Evolutionary conservation across 176 grass and related monocot genomes (phyloP).

Genomic region (Cocos nucifera): DNA sequence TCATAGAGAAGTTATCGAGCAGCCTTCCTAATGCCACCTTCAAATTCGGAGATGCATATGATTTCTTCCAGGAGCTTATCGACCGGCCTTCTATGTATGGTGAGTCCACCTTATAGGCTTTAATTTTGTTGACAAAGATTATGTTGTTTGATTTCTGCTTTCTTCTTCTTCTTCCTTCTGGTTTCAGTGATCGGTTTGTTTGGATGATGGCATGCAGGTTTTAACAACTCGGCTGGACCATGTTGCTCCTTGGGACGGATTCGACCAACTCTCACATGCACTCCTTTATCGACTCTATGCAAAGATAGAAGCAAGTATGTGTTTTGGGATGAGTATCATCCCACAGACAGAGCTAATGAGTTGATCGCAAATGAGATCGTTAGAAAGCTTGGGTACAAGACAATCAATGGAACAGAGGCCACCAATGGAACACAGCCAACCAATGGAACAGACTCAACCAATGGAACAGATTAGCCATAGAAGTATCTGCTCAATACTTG

Average conservation of each 20-base stretch:
- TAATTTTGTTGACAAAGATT: too few relatives aligned
- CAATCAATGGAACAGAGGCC: neutral
- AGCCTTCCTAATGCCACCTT: slow-evolving; percentile 56
- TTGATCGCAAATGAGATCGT: slow-evolving; percentile 76
- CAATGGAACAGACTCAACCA: too few relatives aligned
- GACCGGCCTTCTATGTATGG: slow-evolving; percentile 44
- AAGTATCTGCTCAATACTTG: too few relatives aligned
- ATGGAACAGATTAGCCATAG: too few relatives aligned
- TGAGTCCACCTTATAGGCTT: neutral
- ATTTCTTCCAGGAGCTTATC: slow-evolving; percentile 86
- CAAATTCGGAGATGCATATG: slow-evolving; percentile 66
- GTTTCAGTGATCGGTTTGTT: neutral
- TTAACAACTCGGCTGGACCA: slow-evolving; percentile 70
- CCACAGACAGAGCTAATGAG: slow-evolving; percentile 82
- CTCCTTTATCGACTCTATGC: slow-evolving; percentile 76
- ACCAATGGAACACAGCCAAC: neutral
- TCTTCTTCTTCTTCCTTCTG: neutral
- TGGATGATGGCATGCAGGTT: slow-evolving; percentile 22
- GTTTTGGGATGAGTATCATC: slow-evolving; percentile 99
- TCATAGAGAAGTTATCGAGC: slow-evolving; percentile 28
- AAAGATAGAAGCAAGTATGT: slow-evolving; percentile 76
- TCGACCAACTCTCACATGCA: slow-evolving; percentile 75
- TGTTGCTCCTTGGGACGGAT: slow-evolving; percentile 74
- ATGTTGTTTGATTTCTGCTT: neutral
- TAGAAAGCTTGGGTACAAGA: slow-evolving; percentile 55